Base-by-base conservation (phyloP, 352 stramenopile genomes). In the Phytophthora tubulina region DNA sequence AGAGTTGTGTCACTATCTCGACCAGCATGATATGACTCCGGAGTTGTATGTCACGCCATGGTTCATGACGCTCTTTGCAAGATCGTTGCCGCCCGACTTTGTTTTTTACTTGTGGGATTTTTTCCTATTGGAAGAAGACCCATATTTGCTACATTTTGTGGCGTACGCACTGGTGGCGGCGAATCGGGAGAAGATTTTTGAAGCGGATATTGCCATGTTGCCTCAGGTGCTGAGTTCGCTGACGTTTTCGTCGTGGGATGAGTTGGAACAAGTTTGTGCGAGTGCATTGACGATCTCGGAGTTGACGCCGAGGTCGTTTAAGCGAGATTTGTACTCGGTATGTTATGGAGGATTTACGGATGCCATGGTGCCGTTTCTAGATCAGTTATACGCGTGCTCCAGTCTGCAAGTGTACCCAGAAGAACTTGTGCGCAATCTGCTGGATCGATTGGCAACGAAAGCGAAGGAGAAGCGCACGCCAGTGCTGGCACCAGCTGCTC, bases 11-110 rank as follows among this genome's bases (percentile, higher is more conserved):
- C 84, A 91, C 49, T 93, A 84, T 62, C 68, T 98, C 14, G 94
- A 98, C 68, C 84, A 96, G 70, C 86, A 98, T 63, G 86, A 96
- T 39, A 94, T 98, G 89, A 96, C 88, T 7, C 94, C 94, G 6
- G 94, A 98, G 65, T 77, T 98, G 2, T 98, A 98, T 69, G 91
- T 97, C 6, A 98, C 93, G 38, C 93, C 93, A 17, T 98, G 93
- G 94, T 97, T 98, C 72, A 96, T 98, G 82, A 98, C 94, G 70
- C 80, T 98, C 3, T 97, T 98, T 78, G 90, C 94, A 30, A 80
- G 91, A 27, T 96, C 85, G 9, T 66, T 97, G 35, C 72, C 83
- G 30, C 84, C 82, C 0, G 80, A 92, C 3, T 73, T 94, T 21
- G 76, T 97, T 13, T 95, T 96, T 56, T 73, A 81, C 66, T 75